Conservation (phyloP, 257 asterid species). For the Nicotiana noctiflora region DNA sequence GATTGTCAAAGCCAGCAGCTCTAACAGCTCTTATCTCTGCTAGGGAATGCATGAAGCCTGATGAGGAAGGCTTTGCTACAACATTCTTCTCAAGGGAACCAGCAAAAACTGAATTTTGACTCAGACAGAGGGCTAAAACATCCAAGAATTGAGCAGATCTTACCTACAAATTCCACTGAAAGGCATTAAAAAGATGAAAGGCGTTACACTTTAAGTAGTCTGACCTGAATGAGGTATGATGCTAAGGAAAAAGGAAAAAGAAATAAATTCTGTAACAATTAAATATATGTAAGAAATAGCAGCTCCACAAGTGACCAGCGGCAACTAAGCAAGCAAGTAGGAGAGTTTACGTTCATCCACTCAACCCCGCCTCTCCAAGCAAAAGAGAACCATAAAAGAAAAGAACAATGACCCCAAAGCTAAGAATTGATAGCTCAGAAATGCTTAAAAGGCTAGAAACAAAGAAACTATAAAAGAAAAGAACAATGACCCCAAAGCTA, state of each 20-base stretch:
- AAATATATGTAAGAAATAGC: neutral
- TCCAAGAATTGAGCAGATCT: conserved; percentile 80
- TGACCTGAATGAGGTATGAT: neutral
- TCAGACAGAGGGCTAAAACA: conserved; percentile 72
- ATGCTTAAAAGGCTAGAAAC: neutral
- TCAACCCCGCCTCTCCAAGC: neutral
- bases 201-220: neutral
- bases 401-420: neutral
- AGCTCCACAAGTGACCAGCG: neutral
- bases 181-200: neutral
- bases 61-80: conserved; percentile 41
- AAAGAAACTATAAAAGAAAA: conserved; percentile 11
- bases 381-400: neutral
- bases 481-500: neutral
- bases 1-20: conserved; percentile 22
- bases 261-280: neutral
- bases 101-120: conserved; percentile 76
- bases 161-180: conserved; percentile 40
- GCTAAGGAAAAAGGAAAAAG: neutral
- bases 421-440: neutral
- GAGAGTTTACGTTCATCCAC: neutral
- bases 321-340: neutral
- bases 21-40: conserved; percentile 61
- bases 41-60: conserved; percentile 81
- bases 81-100: conserved; percentile 81